phyloP scores from a whole-genome alignment of 441 rosid genomes.

The Adansonia rubrostipa region DNA sequence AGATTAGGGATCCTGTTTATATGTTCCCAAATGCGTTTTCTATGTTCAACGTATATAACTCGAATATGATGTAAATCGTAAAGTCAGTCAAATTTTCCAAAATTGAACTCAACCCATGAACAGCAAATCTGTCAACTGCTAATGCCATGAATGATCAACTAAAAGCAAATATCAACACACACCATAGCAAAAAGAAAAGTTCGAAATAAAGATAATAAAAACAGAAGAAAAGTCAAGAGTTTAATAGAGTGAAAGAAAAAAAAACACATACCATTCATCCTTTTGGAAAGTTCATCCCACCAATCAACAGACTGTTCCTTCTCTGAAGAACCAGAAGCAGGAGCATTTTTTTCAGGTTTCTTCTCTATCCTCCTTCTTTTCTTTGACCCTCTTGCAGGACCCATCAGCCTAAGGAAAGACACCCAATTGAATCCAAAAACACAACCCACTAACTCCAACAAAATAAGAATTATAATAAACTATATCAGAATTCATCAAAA shows the following conservation, averaged over 20 bases:
- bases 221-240: constrained; percentile 19
- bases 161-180: constrained; percentile 19
- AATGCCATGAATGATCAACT: constrained; percentile 30
- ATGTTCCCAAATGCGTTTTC: constrained; percentile 33
- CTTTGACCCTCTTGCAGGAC: constrained; percentile 53
- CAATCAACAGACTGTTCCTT: constrained; percentile 54
- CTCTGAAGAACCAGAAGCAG: constrained; percentile 46
- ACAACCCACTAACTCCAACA: constrained; percentile 35
- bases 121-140: constrained; percentile 14
- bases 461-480: constrained; percentile 25
- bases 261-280: constrained; percentile 50
- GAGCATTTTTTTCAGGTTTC: constrained; percentile 45
- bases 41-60: constrained; percentile 22
- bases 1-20: constrained; percentile 46
- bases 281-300: constrained; percentile 57
- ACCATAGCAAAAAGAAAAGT: not conserved
- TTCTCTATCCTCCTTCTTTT: constrained; percentile 50
- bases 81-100: constrained; percentile 24
- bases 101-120: constrained; percentile 28
- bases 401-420: constrained; percentile 45
- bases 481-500: constrained; percentile 34
- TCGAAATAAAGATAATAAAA: not conserved
- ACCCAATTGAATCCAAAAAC: constrained; percentile 42
- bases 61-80: constrained; percentile 21
- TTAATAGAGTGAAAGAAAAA: constrained; percentile 16